phyloP scores from a whole-genome alignment of 495 filamentous ascomycete species.

The Lophiotrema nucula region DNA sequence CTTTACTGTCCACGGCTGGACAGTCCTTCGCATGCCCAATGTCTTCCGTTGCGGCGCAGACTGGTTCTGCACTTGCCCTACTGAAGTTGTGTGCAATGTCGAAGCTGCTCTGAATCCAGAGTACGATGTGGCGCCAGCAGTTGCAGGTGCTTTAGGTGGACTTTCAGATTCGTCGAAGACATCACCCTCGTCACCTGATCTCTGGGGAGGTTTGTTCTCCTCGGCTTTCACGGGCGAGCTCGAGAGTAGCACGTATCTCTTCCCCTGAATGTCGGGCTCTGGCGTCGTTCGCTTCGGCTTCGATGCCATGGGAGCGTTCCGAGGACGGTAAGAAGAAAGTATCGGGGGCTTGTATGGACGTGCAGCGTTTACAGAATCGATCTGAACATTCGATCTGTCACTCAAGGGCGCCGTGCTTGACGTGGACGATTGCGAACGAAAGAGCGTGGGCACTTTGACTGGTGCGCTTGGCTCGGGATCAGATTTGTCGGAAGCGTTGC shows the following conservation, averaged over 20 bases:
- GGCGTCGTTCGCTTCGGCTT: conserved; percentile 21
- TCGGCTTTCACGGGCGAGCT: conserved; percentile 45
- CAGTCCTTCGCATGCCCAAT: conserved; percentile 57
- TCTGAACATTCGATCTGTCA: conserved; percentile 30
- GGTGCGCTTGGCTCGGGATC: background rate
- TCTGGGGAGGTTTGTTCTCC: too few species aligned
- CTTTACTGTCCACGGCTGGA: conserved; percentile 48
- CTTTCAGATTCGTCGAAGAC: too few species aligned
- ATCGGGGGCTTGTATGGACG: conserved; percentile 15
- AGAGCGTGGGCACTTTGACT: background rate
- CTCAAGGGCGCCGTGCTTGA: conserved; percentile 10
- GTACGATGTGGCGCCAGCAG: background rate
- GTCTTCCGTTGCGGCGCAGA: conserved; percentile 47
- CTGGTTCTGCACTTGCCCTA: conserved; percentile 43
- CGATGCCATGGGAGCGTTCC: conserved; percentile 23
- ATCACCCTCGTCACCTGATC: too few species aligned
- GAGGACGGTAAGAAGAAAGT: conserved; percentile 34
- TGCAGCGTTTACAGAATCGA: background rate
- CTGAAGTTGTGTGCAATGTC: conserved; percentile 54
- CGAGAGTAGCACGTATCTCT: conserved; percentile 46
- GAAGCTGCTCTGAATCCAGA: conserved; percentile 13
- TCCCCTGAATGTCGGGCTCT: conserved; percentile 12
- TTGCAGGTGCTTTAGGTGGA: too few species aligned
- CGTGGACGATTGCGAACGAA: background rate
- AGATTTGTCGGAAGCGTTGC: background rate